Evolutionary conservation across 1,284 basidiomycete genomes (phyloP).

Genomic region (Boletellus dicymbophilus): DNA sequence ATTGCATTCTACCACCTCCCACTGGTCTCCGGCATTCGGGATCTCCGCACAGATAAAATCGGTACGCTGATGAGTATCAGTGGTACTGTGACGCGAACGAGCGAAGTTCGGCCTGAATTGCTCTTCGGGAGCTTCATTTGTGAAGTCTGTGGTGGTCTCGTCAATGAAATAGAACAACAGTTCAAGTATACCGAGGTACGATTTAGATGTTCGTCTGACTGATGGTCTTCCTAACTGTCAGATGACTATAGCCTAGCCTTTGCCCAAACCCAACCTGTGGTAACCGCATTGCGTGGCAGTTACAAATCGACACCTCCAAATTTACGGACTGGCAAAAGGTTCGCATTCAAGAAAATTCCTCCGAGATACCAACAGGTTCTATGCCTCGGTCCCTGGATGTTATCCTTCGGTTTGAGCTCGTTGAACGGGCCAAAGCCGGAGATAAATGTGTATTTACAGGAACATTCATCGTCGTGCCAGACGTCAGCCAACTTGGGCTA

Average conservation of each 20-base stretch:
- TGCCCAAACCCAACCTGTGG: conserved; percentile 95
- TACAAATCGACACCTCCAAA: conserved; percentile 95
- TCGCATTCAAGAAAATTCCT: conserved; percentile 98
- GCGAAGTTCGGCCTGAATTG: conserved; percentile 96
- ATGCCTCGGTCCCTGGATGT: conserved; percentile 99
- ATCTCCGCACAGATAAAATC: conserved; percentile 90
- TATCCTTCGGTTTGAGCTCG: conserved; percentile 92
- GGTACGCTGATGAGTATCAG: conserved; percentile 93
- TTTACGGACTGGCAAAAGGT: conserved; percentile 99
- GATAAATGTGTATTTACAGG: conserved; percentile 99
- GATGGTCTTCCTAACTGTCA: background rate
- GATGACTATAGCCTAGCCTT: conserved; percentile 74
- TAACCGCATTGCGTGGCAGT: conserved; percentile 89
- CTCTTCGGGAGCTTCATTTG: conserved; percentile 95
- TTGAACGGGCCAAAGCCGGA: conserved; percentile 97
- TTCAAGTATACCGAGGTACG: conserved; percentile 99
- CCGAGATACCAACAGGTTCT: conserved; percentile 97
- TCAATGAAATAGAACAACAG: conserved; percentile 98
- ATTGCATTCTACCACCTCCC: conserved; percentile 98
- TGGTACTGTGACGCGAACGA: conserved; percentile 96
- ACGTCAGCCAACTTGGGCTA: conserved; percentile 94
- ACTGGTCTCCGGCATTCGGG: conserved; percentile 93
- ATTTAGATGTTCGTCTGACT: conserved; percentile 22
- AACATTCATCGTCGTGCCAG: conserved; percentile 97
- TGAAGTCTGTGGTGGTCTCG: conserved; percentile 82